These are phyloP conservation scores for Diplogelasinospora grovesii DNA, from an alignment of 495 filamentous ascomycete genomes.

Conservation along the genomic window DNA sequence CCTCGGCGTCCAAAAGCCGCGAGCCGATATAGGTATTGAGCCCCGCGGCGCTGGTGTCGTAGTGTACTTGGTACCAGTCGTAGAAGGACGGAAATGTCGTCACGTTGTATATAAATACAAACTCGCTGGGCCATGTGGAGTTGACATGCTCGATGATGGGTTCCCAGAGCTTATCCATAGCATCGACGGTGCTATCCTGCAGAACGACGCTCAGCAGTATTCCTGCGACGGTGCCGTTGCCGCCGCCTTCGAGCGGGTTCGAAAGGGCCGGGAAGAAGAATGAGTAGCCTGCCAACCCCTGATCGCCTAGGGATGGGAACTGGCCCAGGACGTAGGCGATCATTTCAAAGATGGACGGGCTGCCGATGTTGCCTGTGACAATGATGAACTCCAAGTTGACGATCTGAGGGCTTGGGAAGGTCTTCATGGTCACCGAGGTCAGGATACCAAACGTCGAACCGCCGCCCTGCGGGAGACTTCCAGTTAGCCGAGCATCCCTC, in stretches of 20 bases:
- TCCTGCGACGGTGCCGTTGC: slow-evolving; percentile 27
- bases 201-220: slow-evolving; percentile 19
- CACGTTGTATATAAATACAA: slow-evolving; percentile 29
- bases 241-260: slow-evolving; percentile 9
- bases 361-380: slow-evolving; percentile 5
- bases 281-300: slow-evolving; percentile 35
- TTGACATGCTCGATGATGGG: slow-evolving; percentile 32
- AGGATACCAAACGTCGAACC: slow-evolving; percentile 59
- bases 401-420: slow-evolving; percentile 28
- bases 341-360: slow-evolving; percentile 21
- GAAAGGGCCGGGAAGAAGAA: slow-evolving; percentile 20
- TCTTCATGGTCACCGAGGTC: slow-evolving; percentile 46
- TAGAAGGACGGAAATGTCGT: slow-evolving; percentile 37
- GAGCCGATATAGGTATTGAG: slow-evolving; percentile 37
- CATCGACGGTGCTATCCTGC: slow-evolving; percentile 20
- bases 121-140: slow-evolving; percentile 39
- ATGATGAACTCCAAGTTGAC: slow-evolving; percentile 13
- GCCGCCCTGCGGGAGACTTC: slow-evolving; percentile 47
- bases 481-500: too few species aligned
- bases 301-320: slow-evolving; percentile 27
- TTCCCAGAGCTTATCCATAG: slow-evolving; percentile 39
- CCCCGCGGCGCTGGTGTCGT: slow-evolving; percentile 26
- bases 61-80: slow-evolving; percentile 38
- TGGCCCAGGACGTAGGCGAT: slow-evolving; percentile 32
- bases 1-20: slow-evolving; percentile 29